Evolutionary conservation across 2,329 filamentous ascomycete genomes (phyloP), one percentile per base, ranked within the genome.

Genomic region (Pseudocercospora musae): DNA sequence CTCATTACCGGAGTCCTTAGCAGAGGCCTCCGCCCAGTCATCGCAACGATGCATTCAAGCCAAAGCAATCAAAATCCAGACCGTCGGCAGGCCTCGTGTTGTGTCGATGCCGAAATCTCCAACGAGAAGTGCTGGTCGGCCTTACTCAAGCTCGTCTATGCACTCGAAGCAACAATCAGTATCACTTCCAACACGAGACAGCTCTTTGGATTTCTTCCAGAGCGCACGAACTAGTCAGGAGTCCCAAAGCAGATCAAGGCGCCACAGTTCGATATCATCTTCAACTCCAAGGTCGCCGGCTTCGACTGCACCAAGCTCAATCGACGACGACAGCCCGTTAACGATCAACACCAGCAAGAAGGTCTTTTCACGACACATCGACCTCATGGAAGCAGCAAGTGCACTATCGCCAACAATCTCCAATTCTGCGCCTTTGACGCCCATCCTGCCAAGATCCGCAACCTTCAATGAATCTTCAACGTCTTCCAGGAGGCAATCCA

Each of bases 51-150:
- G 69, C 56, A 66, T 56, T 44, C 60, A 62, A 55, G 73, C 73
- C 15, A 69, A 71, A 52, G 70, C 65, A 5, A 66, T 75, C 15
- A 67, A 57, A 10, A 57, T 75, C 5, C 67, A 71, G n/a, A 60
- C 68, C 10, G 68, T 68, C 3, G 72, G 72, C 27, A 71, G 68
- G 59, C 63, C 70, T 9, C 72, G 64, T 54, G 63, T 75, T 46
- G 65, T 75, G 25, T 68, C 66, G 2, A 65, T 73, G 62, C 69
- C 70, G 2, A 71, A 67, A 8, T 6, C 4, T 8, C 37, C 37
- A 18, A 40, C 37, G 37, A 40, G 15, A 56, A 46, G 64, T 18
- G 53, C 64, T 44, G 66, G 67, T 18, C 56, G 60, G n/a, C 29
- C 59, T 20, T 21, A 54, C 10, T 53, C 55, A 18, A 55, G 57